Evolutionary conservation across 768 basidiomycete genomes (phyloP), one percentile per base, ranked within the genome.

Genomic region (Rubroboletus satanas): DNA sequence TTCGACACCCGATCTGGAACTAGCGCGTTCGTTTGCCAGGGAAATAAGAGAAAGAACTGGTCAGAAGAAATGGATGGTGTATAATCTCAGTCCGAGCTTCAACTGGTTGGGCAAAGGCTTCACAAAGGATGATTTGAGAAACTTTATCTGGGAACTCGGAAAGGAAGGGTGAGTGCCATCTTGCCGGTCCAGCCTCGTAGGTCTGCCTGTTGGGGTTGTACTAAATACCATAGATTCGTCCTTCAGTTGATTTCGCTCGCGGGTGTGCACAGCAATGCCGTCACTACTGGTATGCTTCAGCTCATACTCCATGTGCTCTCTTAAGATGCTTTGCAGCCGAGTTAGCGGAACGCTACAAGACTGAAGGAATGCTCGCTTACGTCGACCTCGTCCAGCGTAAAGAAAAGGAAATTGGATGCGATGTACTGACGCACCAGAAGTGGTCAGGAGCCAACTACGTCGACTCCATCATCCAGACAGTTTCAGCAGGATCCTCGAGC

Each of bases 371-470:
- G 89, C 81, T 92, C 32, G 93, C 93, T 23, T 96, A 96, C 70
- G 92, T 94, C 45, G 80, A 94, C 55, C 82, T 92, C 18, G 82
- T 95, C 47, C 93, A 96, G 66, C 77, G 83, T 59, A 93, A 90
- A 69, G 93, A 96, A 72, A 89, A 87, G 71, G 91, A 87, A 62
- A 82, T 93, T 48, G 88, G 88, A 33, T 89, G 88, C 56, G 93
- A 96, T 68, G 92, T 96, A 32, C 75, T 95, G 45, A 96, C 90
- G 3, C 93, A 96, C 71, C 93, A 96, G 74, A 95, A 93, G 79
- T 97, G 93, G 93, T 93, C 91, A 59, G 93, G 93, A 35, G 93
- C 93, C 23, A 89, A 88, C 65, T 96, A 95, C 70, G 83, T 93
- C 54, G 93, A 96, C 72, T 75, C 87, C 51, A 93, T 96, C 59